Evolutionary conservation across 495 filamentous ascomycete genomes (phyloP), one percentile per base, ranked within the genome.

Genomic region (Trichocladium uniseriatum): DNA sequence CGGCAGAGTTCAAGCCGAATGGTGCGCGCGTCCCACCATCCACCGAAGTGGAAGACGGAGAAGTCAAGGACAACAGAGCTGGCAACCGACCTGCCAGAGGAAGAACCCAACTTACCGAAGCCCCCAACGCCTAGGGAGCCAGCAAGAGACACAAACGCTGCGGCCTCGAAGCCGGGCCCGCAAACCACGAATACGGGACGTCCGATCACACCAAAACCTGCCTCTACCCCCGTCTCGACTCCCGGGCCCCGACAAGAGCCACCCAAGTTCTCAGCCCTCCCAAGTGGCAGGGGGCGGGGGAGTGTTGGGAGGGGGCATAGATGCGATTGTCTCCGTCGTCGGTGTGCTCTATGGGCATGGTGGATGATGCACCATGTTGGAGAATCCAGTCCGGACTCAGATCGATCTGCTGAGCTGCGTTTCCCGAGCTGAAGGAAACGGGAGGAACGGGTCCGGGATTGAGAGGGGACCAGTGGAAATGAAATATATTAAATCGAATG

Each of bases 11-110:
- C 58, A 73, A 69, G 50, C 67, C 71, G 20, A 51, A 57, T 8
- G 27, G 56, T n/a, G n/a, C n/a, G n/a, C n/a, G n/a, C n/a, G 53
- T 50, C 57, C 36, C 65, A 55, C 36, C 53, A 67, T 40, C 49
- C n/a, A n/a, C 61, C 9, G 86, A 89, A 57, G 83, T 83, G 42
- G 86, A 89, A 61, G 85, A 89, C 66, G 86, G 84, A 21, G 86
- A 90, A 56, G 84, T 88, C 31, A 81, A 85, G 56, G 82, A 89
- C 65, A 73, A 71, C 11, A 82, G 77, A 54, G 48, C 44, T 14
- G 32, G 51, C 7, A 58, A 45, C 13, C n/a, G 43, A 15, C 18
- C 32, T 22, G 65, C 44, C 37, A 48, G 44, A 51, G 9, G 48
- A 18, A 24, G 43, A 51, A 6, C 40, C 39, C 38, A 51, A 18